Evolutionary conservation across 441 rosid genomes (phyloP).

Genomic region (Aquilaria agallochum): DNA sequence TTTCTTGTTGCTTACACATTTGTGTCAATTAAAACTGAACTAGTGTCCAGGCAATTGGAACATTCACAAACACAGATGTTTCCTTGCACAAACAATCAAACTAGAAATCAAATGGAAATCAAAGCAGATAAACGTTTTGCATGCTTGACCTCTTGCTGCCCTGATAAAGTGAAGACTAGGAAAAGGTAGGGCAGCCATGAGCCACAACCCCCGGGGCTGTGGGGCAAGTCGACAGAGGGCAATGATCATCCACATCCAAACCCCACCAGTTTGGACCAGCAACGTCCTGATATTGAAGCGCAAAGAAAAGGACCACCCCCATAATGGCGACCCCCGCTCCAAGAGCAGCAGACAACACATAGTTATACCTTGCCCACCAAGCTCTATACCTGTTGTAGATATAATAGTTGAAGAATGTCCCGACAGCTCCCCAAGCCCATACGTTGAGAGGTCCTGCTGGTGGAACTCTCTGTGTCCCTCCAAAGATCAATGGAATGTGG

Average conservation of each 20-base stretch:
- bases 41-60: too few relatives aligned
- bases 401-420: conserved; percentile 60
- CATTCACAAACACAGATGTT: too few relatives aligned
- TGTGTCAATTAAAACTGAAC: too few relatives aligned
- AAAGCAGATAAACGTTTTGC: too few relatives aligned
- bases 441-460: conserved; percentile 71
- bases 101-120: too few relatives aligned
- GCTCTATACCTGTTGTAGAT: conserved; percentile 50
- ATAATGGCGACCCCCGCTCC: conserved; percentile 77
- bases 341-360: conserved; percentile 67
- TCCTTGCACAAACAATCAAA: too few relatives aligned
- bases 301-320: conserved; percentile 54
- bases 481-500: conserved; percentile 64
- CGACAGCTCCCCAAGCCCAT: conserved; percentile 62
- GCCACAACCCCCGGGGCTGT: conserved; percentile 54
- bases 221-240: conserved; percentile 59
- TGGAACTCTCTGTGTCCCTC: conserved; percentile 47
- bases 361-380: conserved; percentile 88
- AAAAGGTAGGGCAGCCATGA: conserved; percentile 53
- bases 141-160: too few relatives aligned
- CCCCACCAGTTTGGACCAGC: conserved; percentile 77
- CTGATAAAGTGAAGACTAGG: background rate
- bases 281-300: conserved; percentile 45
- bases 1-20: too few relatives aligned
- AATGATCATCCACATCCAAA: conserved; percentile 39